Base-by-base conservation (phyloP, 2,329 filamentous ascomycete species). In the Sclerotinia spermophila region DNA sequence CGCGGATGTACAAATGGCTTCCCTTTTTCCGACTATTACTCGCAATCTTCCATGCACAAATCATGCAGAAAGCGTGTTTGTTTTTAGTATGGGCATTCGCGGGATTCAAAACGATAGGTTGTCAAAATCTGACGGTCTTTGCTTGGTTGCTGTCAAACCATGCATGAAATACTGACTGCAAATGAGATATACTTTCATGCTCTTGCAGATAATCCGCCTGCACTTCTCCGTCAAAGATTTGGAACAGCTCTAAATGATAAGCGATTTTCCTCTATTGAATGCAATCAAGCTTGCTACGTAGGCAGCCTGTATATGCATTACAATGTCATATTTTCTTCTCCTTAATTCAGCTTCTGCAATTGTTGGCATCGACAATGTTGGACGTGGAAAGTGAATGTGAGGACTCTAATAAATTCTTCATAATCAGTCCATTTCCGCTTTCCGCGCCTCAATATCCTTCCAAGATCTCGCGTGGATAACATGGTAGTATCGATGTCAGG, bases 301-400 rank as follows among this genome's bases (percentile, higher is more conserved):
- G 1, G 19, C 27, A 33, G 13, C 21, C 11, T 45, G 21, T 45
- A 11, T 45, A 6, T 3, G 6, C 5, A n/a, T 48, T 13, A 21
- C 11, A 40, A 30, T 5, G 35, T 10, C 1, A 33, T 58, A 13
- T 10, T 24, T 5, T 19, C 17, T 2, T 6, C 24, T 35, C 35
- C 19, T 38, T n/a, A 24, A 58, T n/a, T 2, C 11, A 7, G 10
- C 19, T 11, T 35, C 2, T 11, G 30, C 19, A 13, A 21, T 58
- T 7, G 30, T 30, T 58, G 19, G 55, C 1, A 38, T n/a, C 11
- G 19, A 7, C 11, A 58, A 7, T 15, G 21, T 3, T 10, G 35
- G 2, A 5, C 33, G 2, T 5, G 35, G 10, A 38, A n/a, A 38
- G 5, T 0, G 33, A 1, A 24, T 13, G 1, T 24, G 4, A 35